phyloP scores from a whole-genome alignment of 345 rosid genomes.

The Crucihimalaya himalaica region DNA sequence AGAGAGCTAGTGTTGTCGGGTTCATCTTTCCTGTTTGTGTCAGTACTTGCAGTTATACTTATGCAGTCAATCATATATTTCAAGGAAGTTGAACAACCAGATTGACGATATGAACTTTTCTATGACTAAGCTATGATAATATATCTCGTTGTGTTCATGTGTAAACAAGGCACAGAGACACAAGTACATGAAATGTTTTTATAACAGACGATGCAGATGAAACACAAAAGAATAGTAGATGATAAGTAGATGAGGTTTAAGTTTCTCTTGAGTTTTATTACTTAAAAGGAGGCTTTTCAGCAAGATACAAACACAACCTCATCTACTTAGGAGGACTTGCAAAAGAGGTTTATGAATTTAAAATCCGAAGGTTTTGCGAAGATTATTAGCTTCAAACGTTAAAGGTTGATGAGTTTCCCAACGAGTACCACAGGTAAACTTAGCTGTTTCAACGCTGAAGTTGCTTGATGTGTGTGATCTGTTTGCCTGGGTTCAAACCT shows the following conservation, averaged over 20 bases:
- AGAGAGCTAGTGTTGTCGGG: background rate
- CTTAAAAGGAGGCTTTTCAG: conserved; percentile 14
- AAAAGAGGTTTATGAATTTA: conserved; percentile 18
- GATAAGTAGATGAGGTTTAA: conserved; percentile 24
- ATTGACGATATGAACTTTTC: background rate
- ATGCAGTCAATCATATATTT: conserved; percentile 1
- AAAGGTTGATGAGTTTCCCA: background rate
- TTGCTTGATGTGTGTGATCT: conserved; percentile 79
- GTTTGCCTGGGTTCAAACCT: conserved; percentile 96
- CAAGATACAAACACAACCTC: conserved; percentile 34
- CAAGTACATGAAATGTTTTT: conserved; percentile 21
- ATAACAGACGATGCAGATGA: conserved; percentile 19
- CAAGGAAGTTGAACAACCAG: background rate
- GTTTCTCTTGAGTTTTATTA: conserved; percentile 28
- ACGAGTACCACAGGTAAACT: background rate
- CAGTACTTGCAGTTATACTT: conserved; percentile 20
- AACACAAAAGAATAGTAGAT: conserved; percentile 34
- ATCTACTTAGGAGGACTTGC: conserved; percentile 31
- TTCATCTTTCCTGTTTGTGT: conserved; percentile 29
- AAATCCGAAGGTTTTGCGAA: conserved; percentile 6
- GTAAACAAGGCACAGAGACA: background rate
- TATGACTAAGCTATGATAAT: background rate
- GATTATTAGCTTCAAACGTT: conserved; percentile 37
- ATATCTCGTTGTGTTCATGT: conserved; percentile 20
- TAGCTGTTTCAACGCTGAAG: conserved; percentile 49